Percentiles rank a stretch among this genome's conserved stretches.
phyloP scores from a whole-genome alignment of 257 asterid species.

The Mentha longifolia region DNA sequence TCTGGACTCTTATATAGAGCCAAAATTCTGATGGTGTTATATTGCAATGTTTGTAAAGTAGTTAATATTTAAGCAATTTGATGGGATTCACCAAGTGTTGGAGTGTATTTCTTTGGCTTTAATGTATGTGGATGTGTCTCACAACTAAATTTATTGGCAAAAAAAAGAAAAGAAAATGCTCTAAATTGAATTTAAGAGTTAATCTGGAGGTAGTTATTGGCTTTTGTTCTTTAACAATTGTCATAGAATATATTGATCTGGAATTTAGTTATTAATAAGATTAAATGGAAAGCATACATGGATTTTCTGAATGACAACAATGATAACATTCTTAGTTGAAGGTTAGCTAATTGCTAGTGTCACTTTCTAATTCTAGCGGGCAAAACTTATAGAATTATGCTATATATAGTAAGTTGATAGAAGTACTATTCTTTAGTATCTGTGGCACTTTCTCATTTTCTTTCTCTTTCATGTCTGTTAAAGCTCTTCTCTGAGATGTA shows the following conservation, averaged over 20 bases:
- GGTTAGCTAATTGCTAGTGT: neutral
- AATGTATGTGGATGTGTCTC: neutral
- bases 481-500: neutral
- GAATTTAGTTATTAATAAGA: neutral
- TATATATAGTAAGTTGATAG: conserved; percentile 3
- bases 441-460: neutral
- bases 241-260: neutral
- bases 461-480: conserved; percentile 4
- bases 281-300: neutral
- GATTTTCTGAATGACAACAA: neutral
- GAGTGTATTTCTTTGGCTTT: conserved; percentile 2
- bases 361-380: conserved; percentile 27
- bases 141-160: too few species aligned
- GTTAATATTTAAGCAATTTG: conserved; percentile 7
- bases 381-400: conserved; percentile 3
- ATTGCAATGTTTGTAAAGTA: neutral
- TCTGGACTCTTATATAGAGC: neutral
- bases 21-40: neutral
- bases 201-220: neutral
- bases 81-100: neutral
- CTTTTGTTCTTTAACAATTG: conserved; percentile 9
- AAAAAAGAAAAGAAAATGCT: neutral
- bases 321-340: neutral
- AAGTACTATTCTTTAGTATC: neutral
- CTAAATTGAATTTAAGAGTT: neutral